Percentiles rank a stretch among this genome's conserved stretches.
Evolutionary conservation across 768 basidiomycete species (phyloP).

Genomic region (Hygrocybe coccinea): DNA sequence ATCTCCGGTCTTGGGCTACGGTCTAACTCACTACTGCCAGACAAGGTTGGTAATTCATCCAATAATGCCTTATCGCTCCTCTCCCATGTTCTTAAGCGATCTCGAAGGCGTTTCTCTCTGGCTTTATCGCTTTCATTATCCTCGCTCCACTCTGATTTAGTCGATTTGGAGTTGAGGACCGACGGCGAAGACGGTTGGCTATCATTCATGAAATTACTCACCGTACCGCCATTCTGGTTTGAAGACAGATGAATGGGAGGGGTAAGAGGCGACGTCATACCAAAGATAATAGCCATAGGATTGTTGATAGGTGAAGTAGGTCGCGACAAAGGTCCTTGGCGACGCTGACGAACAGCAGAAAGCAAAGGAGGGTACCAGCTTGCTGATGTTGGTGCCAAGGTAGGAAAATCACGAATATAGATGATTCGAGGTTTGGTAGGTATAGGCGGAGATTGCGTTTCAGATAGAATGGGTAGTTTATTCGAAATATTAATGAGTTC

Average conservation of each 20-base stretch:
- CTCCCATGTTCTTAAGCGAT: conserved; percentile 73
- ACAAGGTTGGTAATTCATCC: conserved; percentile 59
- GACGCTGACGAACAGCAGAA: conserved; percentile 69
- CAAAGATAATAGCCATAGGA: conserved; percentile 82
- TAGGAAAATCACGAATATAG: conserved; percentile 78
- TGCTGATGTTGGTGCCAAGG: conserved; percentile 64
- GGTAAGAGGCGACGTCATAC: conserved; percentile 75
- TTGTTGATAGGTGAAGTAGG: conserved; percentile 56
- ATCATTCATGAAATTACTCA: conserved; percentile 45
- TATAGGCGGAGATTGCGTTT: conserved; percentile 23
- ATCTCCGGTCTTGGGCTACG: conserved; percentile 41
- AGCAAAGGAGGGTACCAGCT: conserved; percentile 80
- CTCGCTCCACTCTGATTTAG: conserved; percentile 58
- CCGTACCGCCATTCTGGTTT: conserved; percentile 32
- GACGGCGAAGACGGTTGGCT: conserved; percentile 30
- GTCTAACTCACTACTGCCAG: conserved; percentile 31
- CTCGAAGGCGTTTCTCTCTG: conserved; percentile 66
- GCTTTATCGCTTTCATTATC: conserved; percentile 59
- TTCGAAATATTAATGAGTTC: conserved; percentile 63
- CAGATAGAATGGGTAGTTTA: conserved; percentile 13
- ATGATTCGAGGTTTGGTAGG: conserved; percentile 61
- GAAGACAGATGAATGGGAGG: conserved; percentile 34
- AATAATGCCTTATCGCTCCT: conserved; percentile 52
- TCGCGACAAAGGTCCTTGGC: conserved; percentile 58
- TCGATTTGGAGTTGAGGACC: conserved; percentile 30